Base-by-base conservation (phyloP, 805 yeast species). In the Millerozyma miso region DNA sequence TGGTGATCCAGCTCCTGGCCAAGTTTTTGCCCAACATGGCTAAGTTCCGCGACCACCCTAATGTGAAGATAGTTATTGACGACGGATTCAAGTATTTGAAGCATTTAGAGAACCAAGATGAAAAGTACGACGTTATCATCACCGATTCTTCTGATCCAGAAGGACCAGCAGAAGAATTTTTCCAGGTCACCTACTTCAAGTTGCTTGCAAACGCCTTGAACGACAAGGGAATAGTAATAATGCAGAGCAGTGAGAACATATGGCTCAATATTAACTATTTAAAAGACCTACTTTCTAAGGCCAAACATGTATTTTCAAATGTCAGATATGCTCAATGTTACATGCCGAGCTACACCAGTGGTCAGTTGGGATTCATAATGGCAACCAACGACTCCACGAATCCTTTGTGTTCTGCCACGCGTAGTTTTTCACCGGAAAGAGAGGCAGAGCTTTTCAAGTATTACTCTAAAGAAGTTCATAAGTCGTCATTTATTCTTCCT, bases 61-160 rank as follows among this genome's bases (percentile, higher is more conserved):
- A 80, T 45, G 88, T 85, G 13, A 69, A 76, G 26, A 77, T 89
- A 10, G 71, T 79, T 42, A 72, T 89, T 40, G 79, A 80, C 41
- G 97, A 89, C 66, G 97, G 97, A 1, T 89, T 89, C 69, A 73
- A 87, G 62, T 89, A 65, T 59, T 71, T 89, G 51, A 73, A 80
- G 46, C 61, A 65, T 31, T 26, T 49, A 8, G 19, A 19, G 3
- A 44, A 52, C 31, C 47, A 52, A 15, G 18, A 68, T 10, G 72
- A 72, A 31, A 77, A 77, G 51, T 89, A 73, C 58, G 97, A 89
- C 62, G 83, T 90, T 26, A 86, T 89, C 45, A 88, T 89, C 47
- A 86, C 96, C 14, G 97, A 89, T 62, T 86, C 96, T 2, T 84
- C 95, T 1, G 97, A 89, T 62, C 97, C 97, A 1, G 97, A 89